A percentile compares a stretch with the other conserved stretches of the same genome.
phyloP scores from a whole-genome alignment of 176 grass and related monocot species.

The Oryza meyeriana region DNA sequence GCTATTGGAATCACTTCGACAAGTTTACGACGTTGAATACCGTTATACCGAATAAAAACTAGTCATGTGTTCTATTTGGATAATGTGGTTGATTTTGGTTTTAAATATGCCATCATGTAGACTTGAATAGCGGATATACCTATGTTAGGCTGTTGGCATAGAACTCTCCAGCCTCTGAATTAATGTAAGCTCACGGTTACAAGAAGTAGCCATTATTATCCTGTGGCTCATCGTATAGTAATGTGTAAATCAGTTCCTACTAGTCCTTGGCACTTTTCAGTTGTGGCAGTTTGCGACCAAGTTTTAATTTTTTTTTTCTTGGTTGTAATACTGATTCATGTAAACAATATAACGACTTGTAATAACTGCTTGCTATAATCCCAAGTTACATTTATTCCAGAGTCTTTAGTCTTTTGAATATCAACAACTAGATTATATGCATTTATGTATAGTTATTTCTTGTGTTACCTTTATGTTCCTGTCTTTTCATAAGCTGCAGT shows the following conservation, averaged over 20 bases:
- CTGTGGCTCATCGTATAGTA: background rate
- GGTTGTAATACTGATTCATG: background rate
- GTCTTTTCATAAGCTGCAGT: conserved; percentile 19
- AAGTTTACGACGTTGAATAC: background rate
- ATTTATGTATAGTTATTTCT: conserved; percentile 10
- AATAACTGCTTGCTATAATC: background rate
- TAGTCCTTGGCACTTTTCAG: background rate
- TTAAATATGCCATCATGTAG: background rate
- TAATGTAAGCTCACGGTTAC: background rate
- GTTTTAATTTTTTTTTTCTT: background rate
- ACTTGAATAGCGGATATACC: background rate
- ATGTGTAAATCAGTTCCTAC: background rate
- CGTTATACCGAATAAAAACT: background rate
- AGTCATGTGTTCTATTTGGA: background rate
- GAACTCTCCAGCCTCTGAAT: background rate
- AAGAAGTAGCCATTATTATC: background rate
- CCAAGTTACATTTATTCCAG: background rate
- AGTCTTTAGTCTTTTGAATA: background rate
- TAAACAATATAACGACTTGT: background rate
- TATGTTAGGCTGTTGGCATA: background rate
- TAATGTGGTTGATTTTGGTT: background rate
- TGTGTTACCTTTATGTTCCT: background rate
- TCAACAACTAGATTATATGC: background rate
- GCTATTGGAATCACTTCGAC: background rate
- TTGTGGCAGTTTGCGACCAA: conserved; percentile 12